Base-by-base conservation (phyloP, 495 filamentous ascomycete genomes). In the Tuber brumale region DNA sequence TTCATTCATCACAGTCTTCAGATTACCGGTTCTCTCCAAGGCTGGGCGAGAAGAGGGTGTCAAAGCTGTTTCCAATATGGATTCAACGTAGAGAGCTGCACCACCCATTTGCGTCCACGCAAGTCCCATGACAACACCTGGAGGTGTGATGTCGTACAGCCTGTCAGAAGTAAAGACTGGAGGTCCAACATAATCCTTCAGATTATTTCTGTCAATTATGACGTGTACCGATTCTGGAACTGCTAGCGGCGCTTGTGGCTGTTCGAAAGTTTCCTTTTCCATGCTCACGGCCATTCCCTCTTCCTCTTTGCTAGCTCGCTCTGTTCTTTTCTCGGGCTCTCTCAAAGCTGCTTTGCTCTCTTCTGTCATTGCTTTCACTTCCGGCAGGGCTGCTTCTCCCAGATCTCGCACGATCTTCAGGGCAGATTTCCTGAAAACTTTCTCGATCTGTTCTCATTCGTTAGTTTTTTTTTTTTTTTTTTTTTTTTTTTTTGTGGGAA, bases 21-120 rank as follows among this genome's bases (percentile, higher is more conserved):
- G 86, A 82, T 97, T 98, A 70, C 96, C 96, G 18, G 96, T 99
- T 76, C 92, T 92, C 79, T 95, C 91, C 74, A 99, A 85, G 27
- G 92, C 90, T 3, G 95, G 91, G 19, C 90, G 89, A 43, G 92
- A 94, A 71, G 87, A 85, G 70, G 89, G 85, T 16, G 86, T 89
- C 76, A 98, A 88, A 12, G 91, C 88, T 74, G 89, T 91, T 82
- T 98, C 94, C 76, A 99, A 86, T 80, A 99, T 97, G 18, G 94
- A 96, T 85, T 99, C 96, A 76, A 98, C 92, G 84, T 99, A 99
- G 76, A 99, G 88, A 31, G 95, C 96, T 7, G 95, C 92, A 80
- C 96, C 96, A 81, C 96, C 96, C 90, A 99, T 92, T 82, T 91
- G 91, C n/a, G 96, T 98, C 95, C 94, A 97, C 71, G 96, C 96